These are phyloP conservation scores for Prunus davidiana DNA, from an alignment of 306 rosid genomes.

Conservation along the genomic window DNA sequence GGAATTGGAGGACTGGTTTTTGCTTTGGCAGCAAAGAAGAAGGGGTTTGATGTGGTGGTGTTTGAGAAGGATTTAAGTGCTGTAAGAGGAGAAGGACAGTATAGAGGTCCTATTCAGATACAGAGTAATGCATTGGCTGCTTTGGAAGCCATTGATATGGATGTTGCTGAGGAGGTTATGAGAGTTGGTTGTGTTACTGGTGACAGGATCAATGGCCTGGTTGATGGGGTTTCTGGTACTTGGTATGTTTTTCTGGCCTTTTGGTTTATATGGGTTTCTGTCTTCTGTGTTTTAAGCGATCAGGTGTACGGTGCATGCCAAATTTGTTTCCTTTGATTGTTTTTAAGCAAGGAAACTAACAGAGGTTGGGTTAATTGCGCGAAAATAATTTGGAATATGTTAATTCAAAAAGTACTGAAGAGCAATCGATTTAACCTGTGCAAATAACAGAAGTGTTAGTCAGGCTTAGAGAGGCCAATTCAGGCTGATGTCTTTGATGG, in stretches of 20 bases:
- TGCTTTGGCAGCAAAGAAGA: conserved; percentile 91
- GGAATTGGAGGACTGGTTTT: conserved; percentile 95
- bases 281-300: neutral
- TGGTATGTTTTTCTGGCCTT: conserved; percentile 52
- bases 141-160: conserved; percentile 87
- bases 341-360: neutral
- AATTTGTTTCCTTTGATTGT: neutral
- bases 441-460: neutral
- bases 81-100: conserved; percentile 91
- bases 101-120: conserved; percentile 97
- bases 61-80: conserved; percentile 97
- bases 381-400: neutral
- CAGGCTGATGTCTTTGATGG: neutral
- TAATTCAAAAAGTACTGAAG: neutral
- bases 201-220: conserved; percentile 90
- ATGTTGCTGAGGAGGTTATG: conserved; percentile 94
- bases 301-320: neutral
- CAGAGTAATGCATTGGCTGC: conserved; percentile 99
- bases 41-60: conserved; percentile 91
- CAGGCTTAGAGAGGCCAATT: neutral
- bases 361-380: neutral
- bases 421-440: neutral
- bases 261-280: neutral
- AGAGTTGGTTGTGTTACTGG: conserved; percentile 87
- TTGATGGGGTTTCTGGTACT: conserved; percentile 88